Evolutionary conservation across 306 rosid species (phyloP), one percentile per base, ranked within the genome.

Genomic region (Glycine soja): DNA sequence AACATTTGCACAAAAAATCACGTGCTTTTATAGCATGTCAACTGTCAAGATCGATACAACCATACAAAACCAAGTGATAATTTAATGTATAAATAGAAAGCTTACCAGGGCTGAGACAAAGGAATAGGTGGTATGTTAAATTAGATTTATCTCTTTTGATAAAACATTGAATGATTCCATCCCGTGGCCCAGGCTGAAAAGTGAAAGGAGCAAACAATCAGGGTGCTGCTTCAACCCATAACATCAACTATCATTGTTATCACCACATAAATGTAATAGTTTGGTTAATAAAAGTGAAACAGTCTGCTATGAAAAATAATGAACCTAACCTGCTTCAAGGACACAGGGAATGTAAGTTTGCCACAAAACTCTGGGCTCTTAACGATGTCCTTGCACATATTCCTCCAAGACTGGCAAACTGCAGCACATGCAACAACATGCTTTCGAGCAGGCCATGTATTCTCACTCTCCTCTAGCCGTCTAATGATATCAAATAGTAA

Each of bases 361-460:
- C 98, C 98, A 0, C 91, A 91, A 10, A 91, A 75, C 87, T 93
- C 98, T 0, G 92, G 98, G 84, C 81, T 80, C 86, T 80, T 90
- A 7, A 93, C 98, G 0, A 93, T 91, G 51, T 91, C 98, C 79
- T 89, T 93, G 90, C 98, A 93, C 97, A 93, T 91, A 9, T 81
- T 82, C 81, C 98, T 93, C 98, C 98, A 93, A 40, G 97, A 93
- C 71, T 84, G 92, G 81, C 97, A 93, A 79, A 93, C 97, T 50
- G 97, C 87, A 64, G 98, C 89, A 82, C 94, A 93, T 36, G 98
- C 94, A 74, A 93, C 97, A 42, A 93, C 98, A 14, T 93, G 77
- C 90, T 81, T 93, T 45, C 97, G 91, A 47, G 94, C 81, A 42
- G 97, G 98, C 98, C 98, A 93, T 0, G 83, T 81, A 64, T 77